Percentiles rank a stretch among this genome's conserved stretches.
phyloP scores from a whole-genome alignment of 2,329 filamentous ascomycete species.

The Fusarium sp. region DNA sequence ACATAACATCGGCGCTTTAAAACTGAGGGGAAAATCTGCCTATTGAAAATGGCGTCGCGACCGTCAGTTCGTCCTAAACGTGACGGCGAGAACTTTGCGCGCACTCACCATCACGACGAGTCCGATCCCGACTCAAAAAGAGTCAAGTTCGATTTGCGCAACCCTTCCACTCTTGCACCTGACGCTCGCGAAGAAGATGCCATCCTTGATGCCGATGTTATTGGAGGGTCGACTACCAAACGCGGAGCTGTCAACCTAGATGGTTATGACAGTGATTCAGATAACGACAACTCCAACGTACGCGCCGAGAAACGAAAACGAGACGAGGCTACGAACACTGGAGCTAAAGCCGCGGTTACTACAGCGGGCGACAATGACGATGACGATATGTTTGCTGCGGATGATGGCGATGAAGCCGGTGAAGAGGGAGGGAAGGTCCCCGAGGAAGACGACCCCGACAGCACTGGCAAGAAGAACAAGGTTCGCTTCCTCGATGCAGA shows the following conservation, averaged over 20 bases:
- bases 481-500: slow-evolving; percentile 69
- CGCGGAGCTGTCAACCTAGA: slow-evolving; percentile 96
- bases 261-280: slow-evolving; percentile 95
- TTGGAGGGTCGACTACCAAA: slow-evolving; percentile 84
- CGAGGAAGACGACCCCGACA: slow-evolving; percentile 49
- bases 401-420: slow-evolving; percentile 68
- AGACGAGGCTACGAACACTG: slow-evolving; percentile 60
- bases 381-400: slow-evolving; percentile 80
- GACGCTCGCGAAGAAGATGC: slow-evolving; percentile 78
- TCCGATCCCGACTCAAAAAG: slow-evolving; percentile 71
- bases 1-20: neutral
- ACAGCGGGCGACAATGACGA: slow-evolving; percentile 70
- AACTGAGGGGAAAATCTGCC: neutral
- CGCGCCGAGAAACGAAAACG: slow-evolving; percentile 72
- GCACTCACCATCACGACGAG: slow-evolving; percentile 74
- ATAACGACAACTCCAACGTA: slow-evolving; percentile 87
- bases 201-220: slow-evolving; percentile 90
- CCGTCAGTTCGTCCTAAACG: slow-evolving; percentile 83
- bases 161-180: slow-evolving; percentile 90
- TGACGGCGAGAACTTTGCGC: slow-evolving; percentile 82
- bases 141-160: slow-evolving; percentile 92
- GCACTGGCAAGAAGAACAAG: slow-evolving; percentile 71
- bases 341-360: slow-evolving; percentile 57
- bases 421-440: slow-evolving; percentile 53
- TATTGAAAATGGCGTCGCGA: slow-evolving; percentile 63